phyloP scores from a whole-genome alignment of 805 yeast genomes.

The Saccharomycodes ludwigii region DNA sequence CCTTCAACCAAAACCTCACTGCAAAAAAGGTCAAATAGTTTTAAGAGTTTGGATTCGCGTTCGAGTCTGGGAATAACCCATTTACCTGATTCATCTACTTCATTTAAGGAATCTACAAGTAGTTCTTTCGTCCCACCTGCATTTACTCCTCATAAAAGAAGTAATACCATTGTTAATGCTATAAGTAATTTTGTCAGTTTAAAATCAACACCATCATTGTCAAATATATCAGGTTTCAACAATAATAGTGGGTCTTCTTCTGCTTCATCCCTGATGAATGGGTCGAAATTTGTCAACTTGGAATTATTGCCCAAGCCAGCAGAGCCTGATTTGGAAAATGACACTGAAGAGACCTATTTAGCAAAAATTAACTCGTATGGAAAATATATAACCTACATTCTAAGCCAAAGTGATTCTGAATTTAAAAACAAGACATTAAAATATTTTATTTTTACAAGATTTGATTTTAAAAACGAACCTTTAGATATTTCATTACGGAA shows the following conservation, averaged over 20 bases:
- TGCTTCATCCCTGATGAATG: slow-evolving; percentile 4
- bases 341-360: slow-evolving; percentile 19
- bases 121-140: slow-evolving; percentile 4
- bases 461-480: slow-evolving; percentile 43
- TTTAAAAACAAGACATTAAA: slow-evolving; percentile 19
- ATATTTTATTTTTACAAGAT: slow-evolving; percentile 22
- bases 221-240: slow-evolving; percentile 7
- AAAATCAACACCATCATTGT: slow-evolving; percentile 17
- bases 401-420: slow-evolving; percentile 17
- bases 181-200: slow-evolving; percentile 26
- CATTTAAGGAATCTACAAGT: slow-evolving; percentile 6
- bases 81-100: too few relatives aligned
- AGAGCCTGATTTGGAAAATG: slow-evolving; percentile 15
- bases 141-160: slow-evolving; percentile 18
- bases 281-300: slow-evolving; percentile 7
- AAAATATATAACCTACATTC: slow-evolving; percentile 19
- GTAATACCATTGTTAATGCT: slow-evolving; percentile 27
- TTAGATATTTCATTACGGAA: slow-evolving; percentile 54
- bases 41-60: too few relatives aligned
- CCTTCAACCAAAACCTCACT: too few relatives aligned
- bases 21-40: too few relatives aligned
- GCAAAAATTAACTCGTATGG: slow-evolving; percentile 20
- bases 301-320: slow-evolving; percentile 20
- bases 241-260: slow-evolving; percentile 3
- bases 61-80: too few relatives aligned